A percentile compares a stretch with the other conserved stretches of the same genome.
phyloP scores from a whole-genome alignment of 2,329 filamentous ascomycete species.

The Thelonectria blattea region DNA sequence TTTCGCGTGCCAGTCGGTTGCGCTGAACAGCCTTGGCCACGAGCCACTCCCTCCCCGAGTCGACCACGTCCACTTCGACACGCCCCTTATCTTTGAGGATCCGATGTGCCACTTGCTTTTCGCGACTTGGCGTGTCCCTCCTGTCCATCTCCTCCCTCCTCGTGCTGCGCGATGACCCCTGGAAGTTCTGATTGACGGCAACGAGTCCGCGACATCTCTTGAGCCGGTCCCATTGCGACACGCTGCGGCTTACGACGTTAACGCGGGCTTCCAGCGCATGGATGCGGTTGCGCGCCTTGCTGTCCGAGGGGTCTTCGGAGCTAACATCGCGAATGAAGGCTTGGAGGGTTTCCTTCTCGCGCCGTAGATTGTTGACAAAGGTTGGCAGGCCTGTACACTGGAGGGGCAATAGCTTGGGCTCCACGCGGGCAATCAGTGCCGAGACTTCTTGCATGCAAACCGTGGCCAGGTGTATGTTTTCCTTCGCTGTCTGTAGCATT shows the following conservation, averaged over 20 bases:
- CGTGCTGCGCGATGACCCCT: constrained; percentile 39
- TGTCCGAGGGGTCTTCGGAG: neutral
- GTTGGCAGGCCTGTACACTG: constrained; percentile 31
- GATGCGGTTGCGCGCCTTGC: constrained; percentile 11
- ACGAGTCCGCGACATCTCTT: constrained; percentile 42
- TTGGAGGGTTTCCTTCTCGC: constrained; percentile 25
- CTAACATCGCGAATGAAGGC: constrained; percentile 19
- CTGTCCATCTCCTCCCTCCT: constrained; percentile 33
- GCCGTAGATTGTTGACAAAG: constrained; percentile 30
- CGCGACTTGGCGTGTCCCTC: constrained; percentile 6
- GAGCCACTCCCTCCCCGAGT: constrained; percentile 45
- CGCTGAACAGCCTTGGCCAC: constrained; percentile 40
- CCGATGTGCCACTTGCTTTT: constrained; percentile 41
- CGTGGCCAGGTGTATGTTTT: neutral
- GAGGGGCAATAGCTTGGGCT: constrained; percentile 2
- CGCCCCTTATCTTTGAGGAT: constrained; percentile 43
- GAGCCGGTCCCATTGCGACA: constrained; percentile 42
- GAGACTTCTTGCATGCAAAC: constrained; percentile 18
- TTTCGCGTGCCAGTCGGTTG: constrained; percentile 46
- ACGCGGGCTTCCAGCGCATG: constrained; percentile 34
- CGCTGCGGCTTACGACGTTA: constrained; percentile 31
- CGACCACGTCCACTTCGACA: constrained; percentile 45
- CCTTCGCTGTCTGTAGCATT: constrained; percentile 27
- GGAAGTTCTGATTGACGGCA: constrained; percentile 42
- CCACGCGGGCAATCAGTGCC: constrained; percentile 8